Conservation (phyloP, 495 filamentous ascomycete genomes). For the Penicillium arizonense region DNA sequence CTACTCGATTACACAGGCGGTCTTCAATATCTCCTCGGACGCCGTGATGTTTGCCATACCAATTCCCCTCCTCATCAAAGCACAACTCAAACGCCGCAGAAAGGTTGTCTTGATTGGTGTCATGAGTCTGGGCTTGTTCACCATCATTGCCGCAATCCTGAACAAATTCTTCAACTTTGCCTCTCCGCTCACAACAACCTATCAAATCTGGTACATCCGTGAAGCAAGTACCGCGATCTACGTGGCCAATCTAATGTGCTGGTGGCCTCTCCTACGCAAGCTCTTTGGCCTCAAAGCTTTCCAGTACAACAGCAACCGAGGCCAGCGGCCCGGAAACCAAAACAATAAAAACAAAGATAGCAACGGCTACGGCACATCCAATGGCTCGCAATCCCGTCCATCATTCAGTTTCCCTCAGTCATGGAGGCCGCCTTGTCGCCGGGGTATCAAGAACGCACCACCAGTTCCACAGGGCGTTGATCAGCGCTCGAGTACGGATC, state of each 20-base stretch:
- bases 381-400: constrained; percentile 15
- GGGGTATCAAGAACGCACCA: background rate
- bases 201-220: constrained; percentile 63
- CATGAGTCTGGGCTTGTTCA: constrained; percentile 60
- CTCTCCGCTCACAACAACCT: constrained; percentile 46
- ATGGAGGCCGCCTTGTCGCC: constrained; percentile 8
- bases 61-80: constrained; percentile 56
- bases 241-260: constrained; percentile 63
- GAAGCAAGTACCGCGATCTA: constrained; percentile 63
- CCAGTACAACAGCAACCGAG: constrained; percentile 29
- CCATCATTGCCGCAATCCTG: constrained; percentile 58
- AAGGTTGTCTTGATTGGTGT: constrained; percentile 52
- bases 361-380: constrained; percentile 5
- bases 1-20: constrained; percentile 64
- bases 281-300: constrained; percentile 44
- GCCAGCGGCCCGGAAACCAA: constrained; percentile 12
- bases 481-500: constrained; percentile 20
- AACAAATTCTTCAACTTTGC: constrained; percentile 69
- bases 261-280: constrained; percentile 57
- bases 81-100: constrained; percentile 46
- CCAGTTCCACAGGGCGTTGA: background rate
- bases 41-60: constrained; percentile 59
- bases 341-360: constrained; percentile 20
- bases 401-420: constrained; percentile 19
- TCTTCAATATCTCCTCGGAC: constrained; percentile 67